Evolutionary conservation across 306 rosid species (phyloP), one percentile per base, ranked within the genome.

Genomic region (Prinsepia uniflora): DNA sequence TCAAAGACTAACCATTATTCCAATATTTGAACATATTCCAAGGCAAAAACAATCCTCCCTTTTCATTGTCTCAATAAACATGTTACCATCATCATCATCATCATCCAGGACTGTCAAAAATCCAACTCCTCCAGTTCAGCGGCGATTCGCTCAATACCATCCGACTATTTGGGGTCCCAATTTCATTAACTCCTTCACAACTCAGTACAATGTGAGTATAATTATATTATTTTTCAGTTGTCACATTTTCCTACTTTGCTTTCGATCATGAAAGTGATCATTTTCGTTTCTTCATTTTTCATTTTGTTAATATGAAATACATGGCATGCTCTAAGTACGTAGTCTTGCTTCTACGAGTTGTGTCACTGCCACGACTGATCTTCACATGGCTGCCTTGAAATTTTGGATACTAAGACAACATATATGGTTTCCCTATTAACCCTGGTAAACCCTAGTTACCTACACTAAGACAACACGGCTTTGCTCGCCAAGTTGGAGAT

Each of bases 131-230:
- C 19, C n/a, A 11, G 13, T 19, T 47, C 75, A 19, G 8, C 54
- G 76, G 5, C 67, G 83, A 39, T 70, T 70, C 40, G 79, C 82
- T 54, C 18, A 63, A 20, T 79, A 79, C 45, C 79, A 79, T 69
- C 72, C 82, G 1, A 79, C 52, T 2, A 48, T 74, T 15, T 74
- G 79, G 76, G 79, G 53, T 54, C 48, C 17, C 10, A 20, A 43
- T 5, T 67, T 54, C 63, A 79, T 79, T 8, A 65, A 74, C 45
- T 79, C 83, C 70, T 74, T 79, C 18, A 20, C 43, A 7, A 68
- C 76, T 20, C 65, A 54, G 43, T 74, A 64, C 69, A 34, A 60
- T 10, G 71, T 67, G 17, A 15, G 69, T 18, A 12, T 11, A 2
- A 46, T 46, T 46, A 1, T 3, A 46, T 46, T 11, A n/a, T 10